These are phyloP conservation scores for Scheffersomyces cryptocercus DNA, from an alignment of 1,139 yeast species.

Conservation along the genomic window DNA sequence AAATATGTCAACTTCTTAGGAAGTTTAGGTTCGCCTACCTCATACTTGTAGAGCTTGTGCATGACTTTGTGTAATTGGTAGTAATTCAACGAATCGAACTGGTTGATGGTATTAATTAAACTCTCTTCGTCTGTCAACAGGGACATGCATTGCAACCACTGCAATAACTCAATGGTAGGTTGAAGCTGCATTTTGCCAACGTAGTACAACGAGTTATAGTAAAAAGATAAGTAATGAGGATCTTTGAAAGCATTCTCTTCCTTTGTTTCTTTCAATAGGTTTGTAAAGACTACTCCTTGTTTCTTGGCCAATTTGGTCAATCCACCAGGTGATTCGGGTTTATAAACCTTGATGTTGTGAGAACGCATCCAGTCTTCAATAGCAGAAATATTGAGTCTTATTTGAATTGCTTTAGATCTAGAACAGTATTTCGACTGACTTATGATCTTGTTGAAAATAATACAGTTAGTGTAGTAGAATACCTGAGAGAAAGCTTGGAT, in stretches of 20 bases:
- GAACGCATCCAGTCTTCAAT: slow-evolving; percentile 92
- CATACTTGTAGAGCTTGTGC: slow-evolving; percentile 75
- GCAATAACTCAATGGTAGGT: slow-evolving; percentile 78
- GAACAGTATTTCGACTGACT: slow-evolving; percentile 68
- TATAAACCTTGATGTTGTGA: slow-evolving; percentile 63
- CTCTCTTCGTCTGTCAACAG: slow-evolving; percentile 55
- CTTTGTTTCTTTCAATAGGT: slow-evolving; percentile 19
- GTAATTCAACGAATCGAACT: slow-evolving; percentile 63
- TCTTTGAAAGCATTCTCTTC: slow-evolving; percentile 11
- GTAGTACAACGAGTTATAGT: slow-evolving; percentile 55
- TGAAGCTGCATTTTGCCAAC: slow-evolving; percentile 68
- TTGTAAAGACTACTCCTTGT: slow-evolving; percentile 18
- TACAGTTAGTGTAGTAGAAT: slow-evolving; percentile 73
- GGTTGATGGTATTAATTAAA: slow-evolving; percentile 57
- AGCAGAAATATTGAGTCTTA: slow-evolving; percentile 79
- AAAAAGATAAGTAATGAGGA: slow-evolving; percentile 43
- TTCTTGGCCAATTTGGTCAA: slow-evolving; percentile 23
- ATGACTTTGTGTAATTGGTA: slow-evolving; percentile 69
- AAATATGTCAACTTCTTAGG: slow-evolving; percentile 46
- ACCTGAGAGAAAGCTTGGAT: slow-evolving; percentile 80
- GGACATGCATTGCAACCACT: slow-evolving; percentile 88
- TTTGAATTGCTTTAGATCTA: slow-evolving; percentile 84
- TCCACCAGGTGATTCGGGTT: slow-evolving; percentile 29
- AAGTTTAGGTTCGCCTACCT: slow-evolving; percentile 70
- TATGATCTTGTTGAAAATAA: slow-evolving; percentile 72